phyloP scores from a whole-genome alignment of 805 yeast species.

The Nakazawaea sp. region DNA sequence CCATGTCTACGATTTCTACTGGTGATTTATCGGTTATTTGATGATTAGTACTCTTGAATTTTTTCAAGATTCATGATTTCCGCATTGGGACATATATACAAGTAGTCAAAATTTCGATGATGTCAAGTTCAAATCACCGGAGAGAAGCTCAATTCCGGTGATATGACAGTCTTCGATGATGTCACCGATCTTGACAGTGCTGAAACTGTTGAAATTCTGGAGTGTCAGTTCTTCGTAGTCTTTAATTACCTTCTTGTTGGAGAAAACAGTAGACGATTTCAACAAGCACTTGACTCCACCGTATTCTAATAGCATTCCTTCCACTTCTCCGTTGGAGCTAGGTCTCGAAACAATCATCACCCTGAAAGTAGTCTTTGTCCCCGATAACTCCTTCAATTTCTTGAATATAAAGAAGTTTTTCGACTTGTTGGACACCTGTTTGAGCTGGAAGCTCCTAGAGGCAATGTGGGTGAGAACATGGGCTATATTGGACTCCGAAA shows the following conservation, averaged over 20 bases:
- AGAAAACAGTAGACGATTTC: conserved; percentile 15
- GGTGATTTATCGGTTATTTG: background rate
- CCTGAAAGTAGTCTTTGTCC: conserved; percentile 14
- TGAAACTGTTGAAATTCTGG: conserved; percentile 13
- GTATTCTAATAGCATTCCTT: conserved; percentile 22
- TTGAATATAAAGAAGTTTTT: conserved; percentile 30
- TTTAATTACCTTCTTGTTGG: conserved; percentile 3
- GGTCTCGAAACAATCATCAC: conserved; percentile 38
- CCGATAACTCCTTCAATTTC: conserved; percentile 17
- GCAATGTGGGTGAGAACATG: conserved; percentile 36
- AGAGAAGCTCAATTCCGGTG: conserved; percentile 35
- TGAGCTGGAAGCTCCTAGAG: conserved; percentile 33
- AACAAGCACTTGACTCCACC: conserved; percentile 21
- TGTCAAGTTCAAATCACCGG: conserved; percentile 30
- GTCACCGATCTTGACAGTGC: conserved; percentile 37
- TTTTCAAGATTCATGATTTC: background rate
- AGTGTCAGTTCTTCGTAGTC: conserved; percentile 19
- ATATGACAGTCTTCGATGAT: conserved; percentile 30
- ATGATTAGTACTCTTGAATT: background rate
- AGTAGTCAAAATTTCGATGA: background rate
- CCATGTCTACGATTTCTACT: too few relatives aligned
- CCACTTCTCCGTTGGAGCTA: conserved; percentile 26
- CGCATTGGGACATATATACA: background rate
- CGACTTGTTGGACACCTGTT: conserved; percentile 20
- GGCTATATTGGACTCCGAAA: conserved; percentile 26